Evolutionary conservation across 768 basidiomycete species (phyloP), one percentile per base, ranked within the genome.

Genomic region (Hygrophorus russula): DNA sequence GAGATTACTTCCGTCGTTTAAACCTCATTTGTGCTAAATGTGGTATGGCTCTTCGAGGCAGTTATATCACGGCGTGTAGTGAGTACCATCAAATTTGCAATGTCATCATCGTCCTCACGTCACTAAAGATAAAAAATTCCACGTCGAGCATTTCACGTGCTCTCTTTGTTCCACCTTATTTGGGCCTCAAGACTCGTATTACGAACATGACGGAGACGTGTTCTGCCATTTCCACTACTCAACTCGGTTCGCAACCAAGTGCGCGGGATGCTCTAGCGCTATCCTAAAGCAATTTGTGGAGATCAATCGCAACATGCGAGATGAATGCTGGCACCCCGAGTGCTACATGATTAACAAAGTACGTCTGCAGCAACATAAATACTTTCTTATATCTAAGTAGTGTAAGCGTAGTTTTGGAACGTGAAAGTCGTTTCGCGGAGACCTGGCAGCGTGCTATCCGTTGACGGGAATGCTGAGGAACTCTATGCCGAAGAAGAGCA

Each of bases 311-410:
- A 98, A 98, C 64, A 89, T 87, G 75, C 74, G 82, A 51, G 93
- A 99, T 64, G 96, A 99, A 67, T 98, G 94, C 57, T 99, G 96
- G 94, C 96, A 99, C 72, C 96, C 96, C 43, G 96, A 99, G 62
- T 99, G 96, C 61, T 97, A 98, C 63, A 97, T 97, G 94, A 97
- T 99, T 52, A 94, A 97, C 65, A 98, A 98, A 74, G 93, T 94
- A 49, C 45, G 74, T 49, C 5, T 33, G 17, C 30, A 27, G 15
- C 24, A 8, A 20, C 11, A 11, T 14, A 34, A 13, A 12, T 28
- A 29, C 17, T 24, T 33, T 30, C 34, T 14, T 18, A 30, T 43
- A 39, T 32, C 32, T 30, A 46, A 14, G 19, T 32, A 37, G 38
- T 41, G 15, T 17, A 36, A 20, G 20, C 7, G 11, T 59, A 96